phyloP scores from a whole-genome alignment of 179 eudicot genomes.

The Spergularia azorica region DNA sequence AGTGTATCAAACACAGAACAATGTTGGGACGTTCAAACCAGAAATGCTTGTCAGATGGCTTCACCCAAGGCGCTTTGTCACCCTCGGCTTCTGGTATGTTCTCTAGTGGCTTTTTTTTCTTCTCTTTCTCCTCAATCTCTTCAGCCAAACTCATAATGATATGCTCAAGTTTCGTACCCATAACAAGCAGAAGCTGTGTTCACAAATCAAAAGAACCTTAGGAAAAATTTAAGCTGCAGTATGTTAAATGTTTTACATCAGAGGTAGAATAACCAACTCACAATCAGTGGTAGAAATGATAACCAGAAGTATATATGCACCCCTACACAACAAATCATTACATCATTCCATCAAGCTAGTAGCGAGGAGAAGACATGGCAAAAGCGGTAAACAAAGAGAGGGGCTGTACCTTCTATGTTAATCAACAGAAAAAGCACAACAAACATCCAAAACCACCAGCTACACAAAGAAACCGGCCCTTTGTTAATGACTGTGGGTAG shows the following conservation, averaged over 20 bases:
- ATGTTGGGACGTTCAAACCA: slow-evolving; percentile 75
- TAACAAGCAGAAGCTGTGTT: slow-evolving; percentile 74
- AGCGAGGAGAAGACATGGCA: not conserved
- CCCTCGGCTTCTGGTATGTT: slow-evolving; percentile 23
- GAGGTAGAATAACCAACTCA: slow-evolving; percentile 40
- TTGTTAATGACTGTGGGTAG: not conserved
- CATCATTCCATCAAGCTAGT: not conserved
- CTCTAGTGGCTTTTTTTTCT: slow-evolving; percentile 10
- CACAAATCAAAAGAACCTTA: slow-evolving; percentile 3
- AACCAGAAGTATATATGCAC: slow-evolving; percentile 88
- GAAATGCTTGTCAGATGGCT: slow-evolving; percentile 81
- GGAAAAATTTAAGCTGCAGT: not conserved
- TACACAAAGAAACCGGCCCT: slow-evolving; percentile 37
- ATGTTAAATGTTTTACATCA: not conserved
- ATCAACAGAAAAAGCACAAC: slow-evolving; percentile 82
- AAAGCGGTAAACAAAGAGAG: not conserved
- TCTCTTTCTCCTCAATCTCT: slow-evolving; percentile 47
- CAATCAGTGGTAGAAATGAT: slow-evolving; percentile 75
- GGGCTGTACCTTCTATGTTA: slow-evolving; percentile 60
- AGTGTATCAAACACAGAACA: slow-evolving; percentile 84
- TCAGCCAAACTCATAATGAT: slow-evolving; percentile 71
- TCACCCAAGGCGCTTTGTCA: slow-evolving; percentile 39
- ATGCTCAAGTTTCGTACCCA: slow-evolving; percentile 86
- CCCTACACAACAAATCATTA: slow-evolving; percentile 49
- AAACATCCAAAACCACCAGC: slow-evolving; percentile 94